phyloP scores from a whole-genome alignment of 495 filamentous ascomycete species.

The Aspergillus steynii region DNA sequence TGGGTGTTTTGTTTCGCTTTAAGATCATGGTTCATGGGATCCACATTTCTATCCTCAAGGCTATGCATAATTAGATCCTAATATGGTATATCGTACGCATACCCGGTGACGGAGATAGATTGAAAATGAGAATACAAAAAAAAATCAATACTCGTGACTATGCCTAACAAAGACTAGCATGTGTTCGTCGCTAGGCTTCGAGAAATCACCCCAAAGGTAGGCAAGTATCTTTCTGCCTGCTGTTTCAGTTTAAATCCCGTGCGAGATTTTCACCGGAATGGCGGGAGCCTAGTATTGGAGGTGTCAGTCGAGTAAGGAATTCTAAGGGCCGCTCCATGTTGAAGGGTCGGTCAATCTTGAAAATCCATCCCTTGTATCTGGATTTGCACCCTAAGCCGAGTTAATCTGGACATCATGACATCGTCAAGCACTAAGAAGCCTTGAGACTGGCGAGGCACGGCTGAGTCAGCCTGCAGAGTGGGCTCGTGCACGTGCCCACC shows the following conservation, averaged over 20 bases:
- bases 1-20: background rate
- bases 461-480: slow-evolving; percentile 1
- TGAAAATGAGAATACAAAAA: too few relatives aligned
- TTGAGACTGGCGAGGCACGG: background rate
- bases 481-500: slow-evolving; percentile 13
- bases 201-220: too few relatives aligned
- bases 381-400: too few relatives aligned
- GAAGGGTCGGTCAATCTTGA: too few relatives aligned
- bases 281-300: background rate
- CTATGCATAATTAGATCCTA: background rate
- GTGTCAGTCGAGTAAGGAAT: background rate
- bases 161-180: too few relatives aligned
- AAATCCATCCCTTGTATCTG: too few relatives aligned
- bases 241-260: background rate
- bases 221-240: background rate
- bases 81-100: too few relatives aligned
- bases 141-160: too few relatives aligned
- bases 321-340: too few relatives aligned
- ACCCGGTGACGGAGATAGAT: too few relatives aligned
- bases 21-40: background rate
- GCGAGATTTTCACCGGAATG: background rate
- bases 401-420: too few relatives aligned
- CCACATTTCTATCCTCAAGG: background rate
- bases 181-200: too few relatives aligned
- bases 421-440: background rate